Evolutionary conservation across 208 protist genomes (phyloP).

Genomic region (Acanthamoeba sp.): DNA sequence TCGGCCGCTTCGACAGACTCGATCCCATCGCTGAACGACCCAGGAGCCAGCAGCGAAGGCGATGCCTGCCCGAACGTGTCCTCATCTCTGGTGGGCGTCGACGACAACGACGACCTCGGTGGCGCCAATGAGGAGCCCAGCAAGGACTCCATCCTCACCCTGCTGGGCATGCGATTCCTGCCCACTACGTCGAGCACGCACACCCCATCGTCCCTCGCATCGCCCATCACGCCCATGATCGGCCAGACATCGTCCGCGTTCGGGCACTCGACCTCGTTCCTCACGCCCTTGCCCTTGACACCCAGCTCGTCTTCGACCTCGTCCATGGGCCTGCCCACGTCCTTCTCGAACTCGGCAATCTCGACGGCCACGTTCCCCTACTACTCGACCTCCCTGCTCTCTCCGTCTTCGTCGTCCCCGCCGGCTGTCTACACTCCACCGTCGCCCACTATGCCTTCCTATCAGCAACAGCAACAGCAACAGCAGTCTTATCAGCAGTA

Average conservation of each 20-base stretch:
- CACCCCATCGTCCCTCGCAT: neutral
- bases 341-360: neutral
- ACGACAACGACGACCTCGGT: neutral
- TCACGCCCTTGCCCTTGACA: neutral
- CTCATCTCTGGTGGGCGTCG: neutral
- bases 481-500: neutral
- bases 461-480: neutral
- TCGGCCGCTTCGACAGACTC: neutral
- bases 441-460: neutral
- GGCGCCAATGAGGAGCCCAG: neutral
- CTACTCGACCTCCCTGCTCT: conserved; percentile 19
- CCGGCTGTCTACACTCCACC: conserved; percentile 29
- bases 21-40: conserved; percentile 4
- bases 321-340: neutral
- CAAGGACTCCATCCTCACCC: conserved; percentile 12
- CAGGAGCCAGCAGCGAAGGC: conserved; percentile 37
- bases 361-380: neutral
- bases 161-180: conserved; percentile 42
- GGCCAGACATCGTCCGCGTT: neutral
- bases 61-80: neutral
- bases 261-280: neutral
- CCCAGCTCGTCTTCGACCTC: neutral
- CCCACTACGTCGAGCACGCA: neutral
- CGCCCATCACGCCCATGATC: conserved; percentile 16
- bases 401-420: neutral